Base-by-base conservation (phyloP, 2,329 filamentous ascomycete genomes). In the Fusarium sp. region DNA sequence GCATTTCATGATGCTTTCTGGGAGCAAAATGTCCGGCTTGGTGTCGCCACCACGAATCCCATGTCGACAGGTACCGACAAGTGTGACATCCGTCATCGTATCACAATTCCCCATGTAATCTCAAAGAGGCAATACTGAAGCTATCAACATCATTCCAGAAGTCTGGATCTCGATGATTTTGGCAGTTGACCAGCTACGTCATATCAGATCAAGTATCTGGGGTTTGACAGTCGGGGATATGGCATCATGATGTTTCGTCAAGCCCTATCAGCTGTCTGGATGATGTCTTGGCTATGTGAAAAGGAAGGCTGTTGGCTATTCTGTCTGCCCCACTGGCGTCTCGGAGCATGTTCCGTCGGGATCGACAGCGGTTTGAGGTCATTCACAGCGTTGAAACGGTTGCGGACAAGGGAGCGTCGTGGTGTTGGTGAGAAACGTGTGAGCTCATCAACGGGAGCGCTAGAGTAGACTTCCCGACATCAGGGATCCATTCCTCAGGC, bases 21-120 rank as follows among this genome's bases (percentile, higher is more conserved):
- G 58, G 62, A 65, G 62, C 39, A 66, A 66, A 65, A 49, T 22
- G 32, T 63, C 62, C 58, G 58, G 41, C 25, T 12, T 22, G 22
- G 45, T 36, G 32, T 54, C 32, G 35, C 44, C 28, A 35, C 39
- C 6, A 44, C 7, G 10, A 26, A 15, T 29, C 29, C 19, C n/a
- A 26, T 32, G 19, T 26, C 46, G 32, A 22, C 24, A 53, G 54
- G 42, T 39, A 19, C 43, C 6, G 19, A 11, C 56, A 46, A 15
- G 50, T 38, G 44, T 26, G 44, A 42, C 32, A 50, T 28, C n/a
- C 10, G 60, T 36, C 53, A 19, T 24, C 19, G 42, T 28, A 48
- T 38, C 35, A 43, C 28, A 15, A n/a, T 12, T 3, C 38, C 54
- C 22, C 28, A 39, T 34, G 28, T 49, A 44, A 51, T 58, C 44